phyloP scores from a whole-genome alignment of 306 rosid species.

The Crataegus laevigata region DNA sequence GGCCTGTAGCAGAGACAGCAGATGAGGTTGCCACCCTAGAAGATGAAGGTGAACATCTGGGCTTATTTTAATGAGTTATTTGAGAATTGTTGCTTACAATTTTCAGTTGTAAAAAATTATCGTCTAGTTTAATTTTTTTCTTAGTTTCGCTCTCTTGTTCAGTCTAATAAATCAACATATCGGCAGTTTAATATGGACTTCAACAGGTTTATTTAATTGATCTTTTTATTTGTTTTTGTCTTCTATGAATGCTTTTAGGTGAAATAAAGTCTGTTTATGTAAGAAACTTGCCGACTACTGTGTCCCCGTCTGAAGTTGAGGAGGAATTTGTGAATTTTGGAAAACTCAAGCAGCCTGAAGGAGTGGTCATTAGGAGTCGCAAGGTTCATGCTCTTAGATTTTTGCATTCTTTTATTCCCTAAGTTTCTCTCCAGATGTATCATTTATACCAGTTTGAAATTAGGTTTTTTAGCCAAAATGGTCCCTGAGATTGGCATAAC shows the following conservation, averaged over 20 bases:
- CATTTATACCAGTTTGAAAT: not conserved
- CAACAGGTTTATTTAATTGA: not conserved
- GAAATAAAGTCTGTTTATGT: conserved; percentile 92
- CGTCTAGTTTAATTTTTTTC: not conserved
- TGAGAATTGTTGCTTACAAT: not conserved
- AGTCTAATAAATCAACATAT: not conserved
- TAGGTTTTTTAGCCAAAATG: not conserved
- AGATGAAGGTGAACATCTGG: conserved; percentile 36
- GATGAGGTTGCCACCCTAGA: conserved; percentile 30
- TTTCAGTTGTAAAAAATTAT: not conserved
- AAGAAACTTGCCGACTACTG: conserved; percentile 71
- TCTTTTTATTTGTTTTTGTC: not conserved
- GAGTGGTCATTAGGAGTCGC: conserved; percentile 89
- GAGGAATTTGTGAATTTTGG: conserved; percentile 81
- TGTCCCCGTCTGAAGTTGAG: conserved; percentile 73
- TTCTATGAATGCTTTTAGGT: conserved; percentile 24
- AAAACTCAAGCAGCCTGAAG: conserved; percentile 64
- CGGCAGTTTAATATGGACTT: not conserved
- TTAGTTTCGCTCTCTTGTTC: not conserved
- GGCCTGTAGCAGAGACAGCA: conserved; percentile 27
- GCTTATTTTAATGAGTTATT: not conserved
- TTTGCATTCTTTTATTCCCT: not conserved
- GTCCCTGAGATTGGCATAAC: no score
- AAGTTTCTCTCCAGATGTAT: not conserved
- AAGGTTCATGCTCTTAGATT: conserved; percentile 46